These are phyloP conservation scores for Ampelocalamus luodianensis DNA, from an alignment of 176 grass and related monocot species.

Conservation along the genomic window DNA sequence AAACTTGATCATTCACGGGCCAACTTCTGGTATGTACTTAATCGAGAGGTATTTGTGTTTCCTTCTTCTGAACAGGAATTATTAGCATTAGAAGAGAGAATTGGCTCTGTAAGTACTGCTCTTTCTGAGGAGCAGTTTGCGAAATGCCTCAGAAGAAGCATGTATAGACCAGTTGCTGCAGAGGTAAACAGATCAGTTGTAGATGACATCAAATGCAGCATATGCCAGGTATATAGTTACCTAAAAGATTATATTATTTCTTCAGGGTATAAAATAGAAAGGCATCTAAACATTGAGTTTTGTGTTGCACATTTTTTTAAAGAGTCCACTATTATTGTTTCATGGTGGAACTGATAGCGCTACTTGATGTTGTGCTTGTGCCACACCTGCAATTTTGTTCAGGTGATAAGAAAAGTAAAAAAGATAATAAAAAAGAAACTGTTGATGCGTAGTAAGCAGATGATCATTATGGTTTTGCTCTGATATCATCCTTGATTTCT, in stretches of 20 bases:
- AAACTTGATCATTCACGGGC: neutral
- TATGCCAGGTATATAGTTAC: conserved; percentile 75
- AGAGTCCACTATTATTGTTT: neutral
- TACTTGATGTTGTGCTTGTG: neutral
- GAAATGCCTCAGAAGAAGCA: conserved; percentile 73
- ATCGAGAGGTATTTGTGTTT: neutral
- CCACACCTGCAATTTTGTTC: neutral
- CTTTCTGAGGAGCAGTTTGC: conserved; percentile 67
- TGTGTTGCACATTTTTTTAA: neutral
- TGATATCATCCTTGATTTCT: neutral
- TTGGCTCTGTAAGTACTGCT: conserved; percentile 82
- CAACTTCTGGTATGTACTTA: conserved; percentile 3
- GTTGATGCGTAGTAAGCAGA: neutral
- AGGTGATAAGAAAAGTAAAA: neutral
- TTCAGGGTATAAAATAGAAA: conserved; percentile 13
- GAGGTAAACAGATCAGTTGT: conserved; percentile 17
- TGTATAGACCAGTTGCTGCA: conserved; percentile 39
- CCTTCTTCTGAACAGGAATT: conserved; percentile 66
- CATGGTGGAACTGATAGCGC: neutral
- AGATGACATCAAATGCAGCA: conserved; percentile 77
- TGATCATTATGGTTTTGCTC: neutral
- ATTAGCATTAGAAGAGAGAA: conserved; percentile 79
- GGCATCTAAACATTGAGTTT: neutral
- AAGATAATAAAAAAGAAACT: neutral
- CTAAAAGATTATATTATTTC: neutral